Evolutionary conservation across 805 yeast genomes (phyloP), one percentile per base, ranked within the genome.

Genomic region (Hemisphaericaspora nanyangensis): DNA sequence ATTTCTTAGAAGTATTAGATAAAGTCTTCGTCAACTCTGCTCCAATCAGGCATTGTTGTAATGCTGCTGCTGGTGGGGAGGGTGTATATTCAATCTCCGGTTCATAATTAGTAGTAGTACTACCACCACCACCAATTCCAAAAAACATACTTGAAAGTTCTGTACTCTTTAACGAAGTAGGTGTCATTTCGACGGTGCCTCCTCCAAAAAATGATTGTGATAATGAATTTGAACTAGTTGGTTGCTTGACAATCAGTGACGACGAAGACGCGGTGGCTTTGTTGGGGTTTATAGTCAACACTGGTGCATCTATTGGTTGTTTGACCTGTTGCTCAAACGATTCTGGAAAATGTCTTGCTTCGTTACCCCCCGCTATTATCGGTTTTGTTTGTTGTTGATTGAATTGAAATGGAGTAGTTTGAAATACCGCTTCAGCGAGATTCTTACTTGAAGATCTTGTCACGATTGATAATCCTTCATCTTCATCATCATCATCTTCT

Each of bases 391-490:
- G 8, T 22, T 8, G 11, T n/a, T 10, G 28, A 25, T n/a, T n/a
- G 28, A 25, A 10, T 11, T 11, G 11, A 25, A n/a, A 31, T 24
- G 39, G 12, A 12, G 31, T 27, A 17, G 58, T 58, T 4, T 18
- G 37, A 49, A 66, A 65, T 20, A 63, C 63, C 58, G 56, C 70
- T 40, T 68, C 70, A 11, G 72, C 73, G 39, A 68, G 53, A 22
- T 70, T 60, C 44, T 67, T 72, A 51, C 71, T 65, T 10, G 72
- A 65, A 31, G 55, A 52, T 39, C 67, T 51, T 3, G 73, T 60
- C 5, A 58, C 60, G 25, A 68, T 68, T 3, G 68, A 62, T 32
- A 68, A 55, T 3, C 68, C 69, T 22, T 60, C 70, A 12, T 52
- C 57, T 7, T 48, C 50, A 12, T 59, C 60, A 4, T 57, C 49